These are phyloP conservation scores for Petunia hybrid DNA, from an alignment of 305 asterid species.

Conservation along the genomic window DNA sequence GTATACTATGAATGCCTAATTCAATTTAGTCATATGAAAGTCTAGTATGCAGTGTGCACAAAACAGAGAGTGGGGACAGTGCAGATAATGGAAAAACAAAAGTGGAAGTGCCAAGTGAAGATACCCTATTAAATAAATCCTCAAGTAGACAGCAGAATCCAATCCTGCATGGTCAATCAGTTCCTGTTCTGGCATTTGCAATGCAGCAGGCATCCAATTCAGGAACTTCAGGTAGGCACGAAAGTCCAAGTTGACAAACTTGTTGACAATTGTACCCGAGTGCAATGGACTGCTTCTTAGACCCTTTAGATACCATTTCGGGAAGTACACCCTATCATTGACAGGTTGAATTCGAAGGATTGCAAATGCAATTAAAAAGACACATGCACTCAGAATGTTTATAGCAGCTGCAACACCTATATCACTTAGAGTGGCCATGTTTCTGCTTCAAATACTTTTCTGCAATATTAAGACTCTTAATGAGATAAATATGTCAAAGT, in stretches of 20 bases:
- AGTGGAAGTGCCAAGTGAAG: neutral
- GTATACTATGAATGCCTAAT: neutral
- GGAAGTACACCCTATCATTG: slow-evolving; percentile 92
- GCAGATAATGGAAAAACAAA: slow-evolving; percentile 21
- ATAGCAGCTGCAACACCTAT: slow-evolving; percentile 86
- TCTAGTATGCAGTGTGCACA: neutral
- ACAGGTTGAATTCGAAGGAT: slow-evolving; percentile 90
- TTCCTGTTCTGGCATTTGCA: slow-evolving; percentile 95
- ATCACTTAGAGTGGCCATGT: slow-evolving; percentile 82
- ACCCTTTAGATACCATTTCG: slow-evolving; percentile 95
- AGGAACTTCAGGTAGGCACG: slow-evolving; percentile 77
- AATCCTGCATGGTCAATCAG: slow-evolving; percentile 94
- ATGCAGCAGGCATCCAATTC: slow-evolving; percentile 94
- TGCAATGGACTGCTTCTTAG: slow-evolving; percentile 71
- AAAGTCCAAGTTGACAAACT: slow-evolving; percentile 85
- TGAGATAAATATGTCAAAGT: slow-evolving; percentile 20
- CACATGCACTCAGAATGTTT: slow-evolving; percentile 74
- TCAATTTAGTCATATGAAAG: neutral
- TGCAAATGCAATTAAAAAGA: slow-evolving; percentile 86
- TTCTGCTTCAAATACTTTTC: slow-evolving; percentile 40
- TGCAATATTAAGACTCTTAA: slow-evolving; percentile 29
- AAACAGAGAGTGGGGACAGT: neutral
- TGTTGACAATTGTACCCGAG: slow-evolving; percentile 69
- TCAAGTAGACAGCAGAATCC: slow-evolving; percentile 90
- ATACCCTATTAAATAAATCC: slow-evolving; percentile 95